Evolutionary conservation across 2,329 filamentous ascomycete species (phyloP).

Genomic region (Calonectria ilicicola): DNA sequence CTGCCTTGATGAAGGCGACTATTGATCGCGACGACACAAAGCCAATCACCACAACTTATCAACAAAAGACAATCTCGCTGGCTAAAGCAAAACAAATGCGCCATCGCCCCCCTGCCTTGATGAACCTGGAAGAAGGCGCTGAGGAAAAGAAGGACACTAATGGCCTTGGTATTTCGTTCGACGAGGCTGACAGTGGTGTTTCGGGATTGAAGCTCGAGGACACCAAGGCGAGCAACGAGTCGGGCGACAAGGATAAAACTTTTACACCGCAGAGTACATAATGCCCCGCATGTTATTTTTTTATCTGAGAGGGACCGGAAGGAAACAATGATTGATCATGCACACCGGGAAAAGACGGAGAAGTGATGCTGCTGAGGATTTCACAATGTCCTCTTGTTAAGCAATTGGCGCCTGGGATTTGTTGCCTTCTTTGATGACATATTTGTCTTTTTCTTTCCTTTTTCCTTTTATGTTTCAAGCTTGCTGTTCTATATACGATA

Average conservation of each 20-base stretch:
- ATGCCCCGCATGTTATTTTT: constrained; percentile 34
- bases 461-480: constrained; percentile 4
- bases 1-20: constrained; percentile 97
- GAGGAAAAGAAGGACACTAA: constrained; percentile 48
- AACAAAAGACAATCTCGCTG: constrained; percentile 95
- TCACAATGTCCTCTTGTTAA: background rate
- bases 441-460: background rate
- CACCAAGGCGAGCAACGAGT: constrained; percentile 42
- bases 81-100: constrained; percentile 89
- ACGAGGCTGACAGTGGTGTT: constrained; percentile 57
- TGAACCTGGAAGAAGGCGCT: constrained; percentile 69
- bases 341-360: background rate
- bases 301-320: constrained; percentile 10
- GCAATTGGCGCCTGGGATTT: constrained; percentile 17
- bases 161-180: constrained; percentile 56
- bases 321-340: constrained; percentile 8
- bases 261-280: constrained; percentile 48
- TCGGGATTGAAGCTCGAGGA: constrained; percentile 54
- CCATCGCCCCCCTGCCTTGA: constrained; percentile 89
- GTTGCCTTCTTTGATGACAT: constrained; percentile 9
- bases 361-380: background rate
- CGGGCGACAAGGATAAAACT: constrained; percentile 40
- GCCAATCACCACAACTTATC: constrained; percentile 90
- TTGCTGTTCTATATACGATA: constrained; percentile 27
- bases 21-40: constrained; percentile 90